phyloP scores from a whole-genome alignment of 2,329 filamentous ascomycete species.

The Fusarium euwallaceae region DNA sequence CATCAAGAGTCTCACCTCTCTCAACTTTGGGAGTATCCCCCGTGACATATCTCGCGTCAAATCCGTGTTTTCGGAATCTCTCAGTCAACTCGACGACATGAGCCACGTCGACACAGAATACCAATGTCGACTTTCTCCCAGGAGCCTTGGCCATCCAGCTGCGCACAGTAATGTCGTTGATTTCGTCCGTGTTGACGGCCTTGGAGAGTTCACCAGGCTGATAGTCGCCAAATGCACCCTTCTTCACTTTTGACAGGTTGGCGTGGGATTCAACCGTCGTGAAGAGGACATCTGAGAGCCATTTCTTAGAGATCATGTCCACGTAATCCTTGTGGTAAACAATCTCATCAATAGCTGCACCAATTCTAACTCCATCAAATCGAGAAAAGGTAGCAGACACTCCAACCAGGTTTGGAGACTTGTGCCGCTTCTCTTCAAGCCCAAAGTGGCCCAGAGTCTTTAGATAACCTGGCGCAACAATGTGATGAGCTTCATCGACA shows the following conservation, averaged over 20 bases:
- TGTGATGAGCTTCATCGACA: conserved; percentile 97
- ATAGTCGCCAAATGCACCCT: conserved; percentile 79
- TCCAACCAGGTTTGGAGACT: conserved; percentile 79
- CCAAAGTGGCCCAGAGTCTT: conserved; percentile 83
- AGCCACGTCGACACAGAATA: conserved; percentile 92
- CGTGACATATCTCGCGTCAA: conserved; percentile 90
- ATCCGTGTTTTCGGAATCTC: conserved; percentile 80
- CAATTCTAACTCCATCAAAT: conserved; percentile 86
- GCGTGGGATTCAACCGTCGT: conserved; percentile 90
- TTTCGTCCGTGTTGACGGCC: conserved; percentile 83
- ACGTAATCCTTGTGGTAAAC: conserved; percentile 88
- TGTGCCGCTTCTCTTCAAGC: conserved; percentile 62
- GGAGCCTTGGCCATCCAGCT: conserved; percentile 85
- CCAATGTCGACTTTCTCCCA: conserved; percentile 84
- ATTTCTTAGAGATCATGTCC: conserved; percentile 84
- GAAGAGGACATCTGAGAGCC: conserved; percentile 92
- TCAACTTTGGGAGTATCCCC: conserved; percentile 79
- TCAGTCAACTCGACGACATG: conserved; percentile 83
- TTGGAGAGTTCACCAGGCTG: conserved; percentile 80
- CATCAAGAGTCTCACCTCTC: conserved; percentile 77
- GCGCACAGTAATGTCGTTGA: conserved; percentile 87
- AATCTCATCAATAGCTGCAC: conserved; percentile 91
- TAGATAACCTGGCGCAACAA: conserved; percentile 87
- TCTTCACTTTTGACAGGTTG: conserved; percentile 79
- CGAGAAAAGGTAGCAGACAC: conserved; percentile 86